These are phyloP conservation scores for Helenozyma baotianmanensis DNA, from an alignment of 805 yeast genomes.

Conservation along the genomic window DNA sequence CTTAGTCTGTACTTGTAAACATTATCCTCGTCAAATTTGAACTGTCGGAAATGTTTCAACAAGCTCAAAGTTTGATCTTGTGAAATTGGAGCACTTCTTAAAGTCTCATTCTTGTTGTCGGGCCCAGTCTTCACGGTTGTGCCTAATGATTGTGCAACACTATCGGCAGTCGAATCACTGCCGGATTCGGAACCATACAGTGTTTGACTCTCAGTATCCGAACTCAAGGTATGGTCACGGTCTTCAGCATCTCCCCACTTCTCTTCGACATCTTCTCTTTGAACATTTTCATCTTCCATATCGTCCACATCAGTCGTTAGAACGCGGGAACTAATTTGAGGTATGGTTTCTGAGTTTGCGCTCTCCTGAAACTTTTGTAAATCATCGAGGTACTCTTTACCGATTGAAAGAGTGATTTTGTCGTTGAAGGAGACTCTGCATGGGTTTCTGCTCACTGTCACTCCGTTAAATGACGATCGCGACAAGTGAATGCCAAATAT, in stretches of 20 bases:
- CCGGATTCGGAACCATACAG: conserved; percentile 9
- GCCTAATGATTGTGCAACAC: conserved; percentile 4
- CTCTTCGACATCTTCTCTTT: conserved; percentile 36
- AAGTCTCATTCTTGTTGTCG: conserved; percentile 16
- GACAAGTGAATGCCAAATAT: conserved; percentile 79
- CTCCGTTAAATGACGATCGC: conserved; percentile 71
- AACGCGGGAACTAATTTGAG: conserved; percentile 7
- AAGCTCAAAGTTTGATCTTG: conserved; percentile 34
- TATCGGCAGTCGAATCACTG: conserved; percentile 6
- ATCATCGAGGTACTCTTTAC: conserved; percentile 35
- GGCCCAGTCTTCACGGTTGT: background rate
- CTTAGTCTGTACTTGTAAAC: conserved; percentile 52
- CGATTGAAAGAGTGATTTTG: conserved; percentile 43
- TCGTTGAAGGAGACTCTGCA: conserved; percentile 69
- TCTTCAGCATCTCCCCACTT: conserved; percentile 25
- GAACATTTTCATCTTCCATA: conserved; percentile 29
- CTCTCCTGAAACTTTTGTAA: conserved; percentile 31
- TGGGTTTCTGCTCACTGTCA: conserved; percentile 64
- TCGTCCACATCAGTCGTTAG: conserved; percentile 24
- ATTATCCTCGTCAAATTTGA: conserved; percentile 39
- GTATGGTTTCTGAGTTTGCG: conserved; percentile 5
- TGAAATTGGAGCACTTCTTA: conserved; percentile 35
- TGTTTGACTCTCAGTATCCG: conserved; percentile 6
- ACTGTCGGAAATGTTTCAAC: conserved; percentile 31
- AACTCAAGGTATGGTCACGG: conserved; percentile 21